Evolutionary conservation across 306 rosid genomes (phyloP), one percentile per base, ranked within the genome.

Genomic region (Pterocarpus macrocarpus): DNA sequence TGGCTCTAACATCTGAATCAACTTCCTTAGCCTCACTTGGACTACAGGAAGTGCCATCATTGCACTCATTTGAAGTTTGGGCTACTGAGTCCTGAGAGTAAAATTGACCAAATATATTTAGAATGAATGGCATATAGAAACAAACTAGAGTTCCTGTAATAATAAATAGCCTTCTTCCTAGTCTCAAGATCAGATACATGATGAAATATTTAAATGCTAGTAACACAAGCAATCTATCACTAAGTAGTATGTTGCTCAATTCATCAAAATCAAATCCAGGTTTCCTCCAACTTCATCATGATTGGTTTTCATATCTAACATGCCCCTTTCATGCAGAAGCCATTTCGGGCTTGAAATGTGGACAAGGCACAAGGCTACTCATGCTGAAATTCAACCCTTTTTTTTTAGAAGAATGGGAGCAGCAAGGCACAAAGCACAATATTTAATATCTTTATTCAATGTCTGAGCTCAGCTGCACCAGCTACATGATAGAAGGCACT

Each of bases 61-160:
- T 87, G 84, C 62, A 81, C 52, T 73, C 75, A 74, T 77, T 88
- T 57, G 89, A 82, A 84, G 82, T 66, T 76, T 85, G 88, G 49
- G 77, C 79, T 41, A 73, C 84, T 38, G 89, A 64, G 64, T 84
- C 97, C 99, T 96, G 94, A 56, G 68, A 73, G 13, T 85, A 75
- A 83, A 78, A 81, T 61, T 32, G 41, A 76, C 35, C 74, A 75
- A 50, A 66, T 66, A 58, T 68, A 76, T 64, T 55, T 49, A 82
- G 82, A 73, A 35, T 64, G 63, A 78, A n/a, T 49, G 69, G 6
- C 77, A 87, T 11, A 52, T 53, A 49, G 68, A 58, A 77, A 78
- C 36, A 65, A 81, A 82, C 74, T 64, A 56, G 57, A 69, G 67
- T 81, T 59, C 64, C 45, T 44, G 45, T 41, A 74, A 69, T 56